These are phyloP conservation scores for Aspergillus proliferans DNA, from an alignment of 2,329 filamentous ascomycete genomes.

Conservation along the genomic window DNA sequence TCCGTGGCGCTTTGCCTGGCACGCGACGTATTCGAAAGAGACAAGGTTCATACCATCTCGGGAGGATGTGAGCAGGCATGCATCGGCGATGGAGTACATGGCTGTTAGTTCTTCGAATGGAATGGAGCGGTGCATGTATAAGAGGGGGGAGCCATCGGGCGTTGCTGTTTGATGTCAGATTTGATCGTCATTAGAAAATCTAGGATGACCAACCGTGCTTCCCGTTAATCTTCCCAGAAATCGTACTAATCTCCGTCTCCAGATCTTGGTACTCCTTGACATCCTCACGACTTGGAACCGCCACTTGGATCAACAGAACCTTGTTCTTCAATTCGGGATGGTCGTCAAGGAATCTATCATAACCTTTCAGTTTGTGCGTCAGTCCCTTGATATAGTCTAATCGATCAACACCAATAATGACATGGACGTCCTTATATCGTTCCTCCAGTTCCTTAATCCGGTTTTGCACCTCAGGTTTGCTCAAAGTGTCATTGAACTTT, in stretches of 20 bases:
- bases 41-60: slow-evolving; percentile 97
- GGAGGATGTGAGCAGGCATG: slow-evolving; percentile 80
- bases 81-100: slow-evolving; percentile 80
- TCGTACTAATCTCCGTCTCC: slow-evolving; percentile 80
- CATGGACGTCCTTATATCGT: slow-evolving; percentile 82
- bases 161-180: slow-evolving; percentile 50
- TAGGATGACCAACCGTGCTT: slow-evolving; percentile 57
- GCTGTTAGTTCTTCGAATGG: slow-evolving; percentile 91
- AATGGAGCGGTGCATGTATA: slow-evolving; percentile 91
- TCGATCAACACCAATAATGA: slow-evolving; percentile 88
- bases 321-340: slow-evolving; percentile 92
- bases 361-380: slow-evolving; percentile 84
- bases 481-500: slow-evolving; percentile 77
- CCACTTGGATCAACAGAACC: slow-evolving; percentile 87
- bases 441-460: slow-evolving; percentile 71
- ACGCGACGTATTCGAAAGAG: slow-evolving; percentile 93
- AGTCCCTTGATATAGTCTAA: slow-evolving; percentile 97
- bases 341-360: slow-evolving; percentile 86
- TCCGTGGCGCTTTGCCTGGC: slow-evolving; percentile 76
- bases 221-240: slow-evolving; percentile 90
- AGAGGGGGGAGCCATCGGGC: slow-evolving; percentile 91
- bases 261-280: slow-evolving; percentile 95
- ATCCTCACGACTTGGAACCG: slow-evolving; percentile 74
- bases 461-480: slow-evolving; percentile 69
- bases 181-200: not conserved